These are phyloP conservation scores for Colletotrichum sp. DNA, from an alignment of 2,329 filamentous ascomycete genomes.

Conservation along the genomic window DNA sequence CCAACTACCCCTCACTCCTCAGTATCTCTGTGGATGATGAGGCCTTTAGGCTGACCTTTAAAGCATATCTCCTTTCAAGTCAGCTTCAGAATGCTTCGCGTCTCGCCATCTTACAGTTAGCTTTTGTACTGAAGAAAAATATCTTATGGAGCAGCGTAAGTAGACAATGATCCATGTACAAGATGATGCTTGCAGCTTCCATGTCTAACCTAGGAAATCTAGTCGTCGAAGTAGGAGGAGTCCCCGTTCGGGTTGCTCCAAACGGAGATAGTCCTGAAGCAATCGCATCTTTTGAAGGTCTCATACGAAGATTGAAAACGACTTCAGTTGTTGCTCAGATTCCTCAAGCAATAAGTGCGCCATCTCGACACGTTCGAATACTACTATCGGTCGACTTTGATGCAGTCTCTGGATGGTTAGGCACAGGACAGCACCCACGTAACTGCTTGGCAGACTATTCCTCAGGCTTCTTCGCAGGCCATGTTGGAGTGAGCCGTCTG, in stretches of 20 bases:
- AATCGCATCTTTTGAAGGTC: background rate
- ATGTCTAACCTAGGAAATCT: background rate
- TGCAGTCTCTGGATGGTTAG: conserved; percentile 57
- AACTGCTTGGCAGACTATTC: conserved; percentile 55
- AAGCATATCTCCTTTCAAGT: background rate
- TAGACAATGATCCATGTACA: background rate
- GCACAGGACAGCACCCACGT: conserved; percentile 53
- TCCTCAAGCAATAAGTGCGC: background rate
- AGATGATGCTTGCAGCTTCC: background rate
- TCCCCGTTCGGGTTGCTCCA: background rate
- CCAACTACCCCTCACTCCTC: background rate
- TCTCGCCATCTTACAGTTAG: background rate
- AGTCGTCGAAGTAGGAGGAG: conserved; percentile 2
- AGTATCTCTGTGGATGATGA: background rate
- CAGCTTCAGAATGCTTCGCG: background rate
- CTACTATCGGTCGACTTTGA: conserved; percentile 54
- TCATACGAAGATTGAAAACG: background rate
- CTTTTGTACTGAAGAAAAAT: background rate
- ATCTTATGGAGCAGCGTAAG: background rate
- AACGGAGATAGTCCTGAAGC: background rate
- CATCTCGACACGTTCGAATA: conserved; percentile 27
- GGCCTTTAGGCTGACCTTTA: background rate
- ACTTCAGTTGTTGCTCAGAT: background rate
- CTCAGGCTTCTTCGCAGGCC: conserved; percentile 53
- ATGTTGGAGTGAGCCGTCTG: conserved; percentile 54